These are phyloP conservation scores for Suhomyces sp. DNA, from an alignment of 805 yeast genomes.

Conservation along the genomic window DNA sequence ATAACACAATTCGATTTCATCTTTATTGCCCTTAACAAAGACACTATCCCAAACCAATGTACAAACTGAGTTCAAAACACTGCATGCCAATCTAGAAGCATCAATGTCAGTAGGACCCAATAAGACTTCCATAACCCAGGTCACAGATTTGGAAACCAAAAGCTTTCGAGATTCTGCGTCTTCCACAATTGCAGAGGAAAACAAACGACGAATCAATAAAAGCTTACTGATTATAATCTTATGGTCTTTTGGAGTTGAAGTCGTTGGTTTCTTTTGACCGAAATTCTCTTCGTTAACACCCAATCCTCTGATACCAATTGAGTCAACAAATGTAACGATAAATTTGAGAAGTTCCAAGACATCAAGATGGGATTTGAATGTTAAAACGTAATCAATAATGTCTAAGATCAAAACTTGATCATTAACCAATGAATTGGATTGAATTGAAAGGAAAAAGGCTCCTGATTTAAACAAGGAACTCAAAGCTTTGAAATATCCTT, in stretches of 20 bases:
- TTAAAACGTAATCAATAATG: conserved; percentile 54
- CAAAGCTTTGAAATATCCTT: conserved; percentile 30
- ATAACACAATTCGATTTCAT: conserved; percentile 42
- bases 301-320: conserved; percentile 58
- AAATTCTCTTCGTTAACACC: conserved; percentile 40
- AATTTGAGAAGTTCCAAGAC: conserved; percentile 41
- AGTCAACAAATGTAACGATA: conserved; percentile 47
- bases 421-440: conserved; percentile 47
- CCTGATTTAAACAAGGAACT: conserved; percentile 39
- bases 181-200: conserved; percentile 38
- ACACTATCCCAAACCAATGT: conserved; percentile 36
- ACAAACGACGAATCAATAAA: conserved; percentile 57
- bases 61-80: conserved; percentile 54
- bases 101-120: conserved; percentile 53
- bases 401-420: conserved; percentile 68
- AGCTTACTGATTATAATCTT: conserved; percentile 57
- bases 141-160: conserved; percentile 48
- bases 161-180: conserved; percentile 28
- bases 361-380: conserved; percentile 40
- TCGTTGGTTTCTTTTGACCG: conserved; percentile 14
- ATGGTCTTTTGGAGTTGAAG: conserved; percentile 49
- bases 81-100: conserved; percentile 62
- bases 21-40: conserved; percentile 21
- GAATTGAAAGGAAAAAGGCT: conserved; percentile 46
- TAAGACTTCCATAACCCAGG: conserved; percentile 60